phyloP scores from a whole-genome alignment of 2,329 filamentous ascomycete genomes.

The Fusarium chaquense region DNA sequence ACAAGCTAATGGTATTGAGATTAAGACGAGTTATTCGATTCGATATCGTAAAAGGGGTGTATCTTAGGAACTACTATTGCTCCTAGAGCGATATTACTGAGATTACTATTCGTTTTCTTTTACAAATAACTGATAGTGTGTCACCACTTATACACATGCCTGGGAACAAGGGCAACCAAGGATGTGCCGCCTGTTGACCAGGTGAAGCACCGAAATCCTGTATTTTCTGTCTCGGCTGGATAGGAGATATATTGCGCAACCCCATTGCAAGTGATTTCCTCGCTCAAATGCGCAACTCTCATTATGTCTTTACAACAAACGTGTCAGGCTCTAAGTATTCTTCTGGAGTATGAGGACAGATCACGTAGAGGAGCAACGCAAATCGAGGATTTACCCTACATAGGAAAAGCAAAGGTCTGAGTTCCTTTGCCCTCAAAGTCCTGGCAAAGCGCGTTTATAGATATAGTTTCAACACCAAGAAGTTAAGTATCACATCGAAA shows the following conservation, averaged over 20 bases:
- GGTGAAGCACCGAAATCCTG: too few relatives aligned
- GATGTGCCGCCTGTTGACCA: too few relatives aligned
- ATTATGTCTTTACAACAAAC: not conserved
- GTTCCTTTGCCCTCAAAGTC: not conserved
- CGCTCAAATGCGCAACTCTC: not conserved
- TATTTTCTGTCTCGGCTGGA: not conserved
- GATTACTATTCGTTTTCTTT: not conserved
- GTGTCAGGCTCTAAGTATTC: too few relatives aligned
- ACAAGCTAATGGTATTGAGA: not conserved
- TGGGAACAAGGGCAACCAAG: too few relatives aligned
- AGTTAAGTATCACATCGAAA: not conserved
- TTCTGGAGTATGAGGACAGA: not conserved
- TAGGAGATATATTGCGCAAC: not conserved
- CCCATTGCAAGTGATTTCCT: not conserved
- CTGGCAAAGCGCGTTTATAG: too few relatives aligned
- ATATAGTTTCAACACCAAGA: not conserved
- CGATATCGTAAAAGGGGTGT: not conserved
- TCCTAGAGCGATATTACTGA: not conserved
- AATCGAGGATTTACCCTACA: not conserved
- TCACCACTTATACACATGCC: not conserved
- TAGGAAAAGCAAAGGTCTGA: not conserved
- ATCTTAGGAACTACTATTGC: not conserved
- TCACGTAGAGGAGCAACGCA: not conserved
- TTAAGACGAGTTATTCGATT: not conserved
- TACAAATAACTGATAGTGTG: not conserved